Conservation (phyloP, 2,329 filamentous ascomycete genomes). For the Fusarium drepaniforme region DNA sequence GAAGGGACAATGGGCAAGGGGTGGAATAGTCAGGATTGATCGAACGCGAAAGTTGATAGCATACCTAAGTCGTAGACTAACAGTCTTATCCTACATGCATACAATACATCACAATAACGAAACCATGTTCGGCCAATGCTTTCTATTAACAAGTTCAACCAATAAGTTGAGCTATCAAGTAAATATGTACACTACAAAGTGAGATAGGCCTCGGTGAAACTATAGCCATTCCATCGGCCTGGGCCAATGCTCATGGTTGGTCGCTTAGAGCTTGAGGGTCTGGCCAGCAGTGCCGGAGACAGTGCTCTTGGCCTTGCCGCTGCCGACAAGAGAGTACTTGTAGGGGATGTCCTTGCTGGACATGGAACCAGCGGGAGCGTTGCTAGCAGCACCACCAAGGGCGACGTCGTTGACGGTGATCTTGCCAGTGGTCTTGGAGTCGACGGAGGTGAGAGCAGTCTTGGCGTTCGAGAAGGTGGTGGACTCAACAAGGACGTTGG, state of each 20-base stretch:
- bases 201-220: background rate
- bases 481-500: constrained; percentile 71
- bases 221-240: background rate
- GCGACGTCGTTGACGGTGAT: constrained; percentile 56
- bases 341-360: constrained; percentile 66
- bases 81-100: background rate
- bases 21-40: background rate
- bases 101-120: background rate
- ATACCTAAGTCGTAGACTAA: background rate
- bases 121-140: constrained; percentile 1
- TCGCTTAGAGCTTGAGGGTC: constrained; percentile 50
- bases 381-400: constrained; percentile 53
- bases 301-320: constrained; percentile 57
- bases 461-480: constrained; percentile 60
- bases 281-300: constrained; percentile 56
- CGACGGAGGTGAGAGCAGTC: constrained; percentile 52
- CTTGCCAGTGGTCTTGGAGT: constrained; percentile 57
- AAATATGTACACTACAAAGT: constrained; percentile 29
- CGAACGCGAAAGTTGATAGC: background rate
- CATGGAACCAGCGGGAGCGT: constrained; percentile 63
- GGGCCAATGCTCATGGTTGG: background rate
- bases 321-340: constrained; percentile 59
- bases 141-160: constrained; percentile 2
- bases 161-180: background rate
- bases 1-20: background rate